Percentiles rank a stretch among this genome's conserved stretches.
These are phyloP conservation scores for Cichorium intybus DNA, from an alignment of 140 eudicot species.

Conservation along the genomic window DNA sequence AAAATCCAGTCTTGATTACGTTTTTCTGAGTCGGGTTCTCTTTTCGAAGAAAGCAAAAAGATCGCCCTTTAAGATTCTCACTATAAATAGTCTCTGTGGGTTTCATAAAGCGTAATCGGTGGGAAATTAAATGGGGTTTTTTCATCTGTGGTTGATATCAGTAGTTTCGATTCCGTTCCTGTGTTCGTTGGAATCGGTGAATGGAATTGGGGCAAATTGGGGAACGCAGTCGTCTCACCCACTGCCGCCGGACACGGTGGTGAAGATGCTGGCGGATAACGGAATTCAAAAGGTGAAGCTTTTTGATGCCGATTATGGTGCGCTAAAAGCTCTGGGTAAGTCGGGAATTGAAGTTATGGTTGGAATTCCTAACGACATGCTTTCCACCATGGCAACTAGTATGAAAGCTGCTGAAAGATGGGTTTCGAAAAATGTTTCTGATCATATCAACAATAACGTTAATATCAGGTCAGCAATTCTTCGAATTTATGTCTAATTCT, in stretches of 20 bases:
- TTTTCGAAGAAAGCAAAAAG: slow-evolving; percentile 12
- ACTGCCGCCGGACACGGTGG: slow-evolving; percentile 59
- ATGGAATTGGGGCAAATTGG: slow-evolving; percentile 74
- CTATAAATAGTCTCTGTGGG: background rate
- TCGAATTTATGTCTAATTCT: background rate
- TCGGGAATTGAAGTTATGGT: slow-evolving; percentile 88
- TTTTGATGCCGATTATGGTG: slow-evolving; percentile 73
- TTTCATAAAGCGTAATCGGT: background rate
- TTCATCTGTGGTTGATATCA: slow-evolving; percentile 10
- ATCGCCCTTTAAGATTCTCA: background rate
- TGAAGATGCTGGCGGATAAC: slow-evolving; percentile 60
- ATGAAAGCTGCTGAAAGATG: slow-evolving; percentile 67
- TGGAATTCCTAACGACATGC: slow-evolving; percentile 84
- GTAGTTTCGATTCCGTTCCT: slow-evolving; percentile 12
- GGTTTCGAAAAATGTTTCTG: slow-evolving; percentile 73
- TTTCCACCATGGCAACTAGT: slow-evolving; percentile 46
- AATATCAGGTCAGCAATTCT: slow-evolving; percentile 50
- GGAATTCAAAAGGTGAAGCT: slow-evolving; percentile 80
- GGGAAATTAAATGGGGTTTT: slow-evolving; percentile 13
- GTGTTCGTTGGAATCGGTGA: slow-evolving; percentile 22
- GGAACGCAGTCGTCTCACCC: slow-evolving; percentile 72
- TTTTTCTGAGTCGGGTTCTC: background rate
- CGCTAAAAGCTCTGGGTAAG: slow-evolving; percentile 61
- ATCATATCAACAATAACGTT: slow-evolving; percentile 52
- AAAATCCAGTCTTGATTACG: slow-evolving; percentile 24